Evolutionary conservation across 805 yeast genomes (phyloP).

Genomic region (Teunomyces aglyptinius): DNA sequence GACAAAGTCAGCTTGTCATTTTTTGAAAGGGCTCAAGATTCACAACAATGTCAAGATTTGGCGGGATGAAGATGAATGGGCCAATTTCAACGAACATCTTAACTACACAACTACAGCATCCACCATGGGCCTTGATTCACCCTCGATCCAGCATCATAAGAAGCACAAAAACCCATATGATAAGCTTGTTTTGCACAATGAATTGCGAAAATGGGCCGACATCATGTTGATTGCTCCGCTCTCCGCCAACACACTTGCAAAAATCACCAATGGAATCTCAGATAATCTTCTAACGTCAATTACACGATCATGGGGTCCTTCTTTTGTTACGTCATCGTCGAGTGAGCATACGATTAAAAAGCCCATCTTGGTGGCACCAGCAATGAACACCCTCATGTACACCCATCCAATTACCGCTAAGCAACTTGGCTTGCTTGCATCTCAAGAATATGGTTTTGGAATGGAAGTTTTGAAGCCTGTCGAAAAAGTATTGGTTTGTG

Average conservation of each 20-base stretch:
- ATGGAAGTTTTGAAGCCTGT: constrained; percentile 45
- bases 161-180: constrained; percentile 33
- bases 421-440: constrained; percentile 31
- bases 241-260: constrained; percentile 46
- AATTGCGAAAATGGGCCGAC: constrained; percentile 47
- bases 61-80: constrained; percentile 96
- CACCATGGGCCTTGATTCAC: constrained; percentile 7
- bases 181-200: constrained; percentile 42
- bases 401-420: constrained; percentile 46
- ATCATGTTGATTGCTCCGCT: constrained; percentile 46
- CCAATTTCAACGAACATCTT: constrained; percentile 31
- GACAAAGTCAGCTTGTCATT: constrained; percentile 79
- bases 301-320: constrained; percentile 42
- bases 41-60: constrained; percentile 76
- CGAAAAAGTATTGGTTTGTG: constrained; percentile 46
- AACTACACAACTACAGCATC: constrained; percentile 6
- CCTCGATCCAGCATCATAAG: constrained; percentile 8
- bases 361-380: constrained; percentile 47
- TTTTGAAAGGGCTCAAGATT: constrained; percentile 54
- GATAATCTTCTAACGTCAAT: constrained; percentile 44
- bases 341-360: constrained; percentile 22
- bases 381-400: constrained; percentile 49
- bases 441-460: constrained; percentile 41
- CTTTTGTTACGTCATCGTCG: constrained; percentile 11
- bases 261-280: constrained; percentile 43